Conservation (phyloP, 2,329 filamentous ascomycete species). For the Aspergillus bombycis region DNA sequence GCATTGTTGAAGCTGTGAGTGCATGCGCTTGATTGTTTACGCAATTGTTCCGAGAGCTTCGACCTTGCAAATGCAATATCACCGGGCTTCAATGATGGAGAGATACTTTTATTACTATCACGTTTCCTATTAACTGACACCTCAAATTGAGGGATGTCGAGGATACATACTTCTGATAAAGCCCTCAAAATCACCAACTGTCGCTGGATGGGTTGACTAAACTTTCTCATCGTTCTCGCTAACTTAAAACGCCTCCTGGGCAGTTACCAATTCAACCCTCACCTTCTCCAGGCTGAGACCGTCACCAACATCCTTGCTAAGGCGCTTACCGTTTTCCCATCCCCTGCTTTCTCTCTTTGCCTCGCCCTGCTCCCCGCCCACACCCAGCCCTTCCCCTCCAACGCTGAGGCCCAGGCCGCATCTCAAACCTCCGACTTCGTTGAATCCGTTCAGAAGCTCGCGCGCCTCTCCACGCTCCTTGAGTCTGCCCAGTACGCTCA, state of each 20-base stretch:
- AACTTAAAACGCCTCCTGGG: neutral
- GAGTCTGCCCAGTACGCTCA: conserved; percentile 85
- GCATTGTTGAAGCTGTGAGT: conserved; percentile 92
- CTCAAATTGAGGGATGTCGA: conserved; percentile 63
- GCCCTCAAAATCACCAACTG: conserved; percentile 2
- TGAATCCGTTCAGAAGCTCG: conserved; percentile 89
- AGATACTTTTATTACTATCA: conserved; percentile 61
- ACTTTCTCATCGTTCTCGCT: conserved; percentile 1
- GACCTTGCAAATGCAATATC: neutral
- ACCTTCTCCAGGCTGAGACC: conserved; percentile 94
- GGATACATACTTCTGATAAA: conserved; percentile 70
- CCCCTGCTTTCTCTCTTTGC: conserved; percentile 89
- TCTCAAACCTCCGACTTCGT: conserved; percentile 60
- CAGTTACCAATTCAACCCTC: conserved; percentile 99
- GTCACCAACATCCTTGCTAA: conserved; percentile 99
- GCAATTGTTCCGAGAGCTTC: conserved; percentile 4
- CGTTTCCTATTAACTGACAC: conserved; percentile 99
- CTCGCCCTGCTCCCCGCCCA: conserved; percentile 91
- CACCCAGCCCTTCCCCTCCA: conserved; percentile 65
- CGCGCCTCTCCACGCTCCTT: conserved; percentile 80
- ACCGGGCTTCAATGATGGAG: conserved; percentile 67
- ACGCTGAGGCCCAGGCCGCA: conserved; percentile 44
- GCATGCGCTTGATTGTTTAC: conserved; percentile 15
- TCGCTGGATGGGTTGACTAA: neutral
- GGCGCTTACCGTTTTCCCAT: conserved; percentile 94